Base-by-base conservation (phyloP, 2,329 filamentous ascomycete genomes). In the Thielaviopsis ethacetica region DNA sequence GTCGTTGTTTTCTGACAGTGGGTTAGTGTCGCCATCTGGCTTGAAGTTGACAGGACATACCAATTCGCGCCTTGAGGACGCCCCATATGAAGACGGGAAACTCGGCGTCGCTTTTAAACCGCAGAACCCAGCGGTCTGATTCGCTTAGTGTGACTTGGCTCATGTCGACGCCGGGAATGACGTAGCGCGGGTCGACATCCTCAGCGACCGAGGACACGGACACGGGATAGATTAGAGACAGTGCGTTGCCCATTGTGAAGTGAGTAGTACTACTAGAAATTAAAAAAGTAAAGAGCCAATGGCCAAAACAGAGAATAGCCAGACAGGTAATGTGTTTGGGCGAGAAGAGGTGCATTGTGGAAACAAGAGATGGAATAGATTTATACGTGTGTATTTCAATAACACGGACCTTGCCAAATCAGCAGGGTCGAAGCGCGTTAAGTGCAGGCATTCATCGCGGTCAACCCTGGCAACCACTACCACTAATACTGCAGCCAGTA, bases 1-100 rank as follows among this genome's bases (percentile, higher is more conserved):
- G 41, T 84, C 72, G 66, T 84, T 84, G 57, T 68, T 71, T 56
- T 70, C 74, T 81, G 62, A 1, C 27, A 53, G 24, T 6, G 2
- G 13, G 24, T 54, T 30, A 54, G 52, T 13, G 12, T 41, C 4
- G 15, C 13, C 13, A 10, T 17, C 13, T 41, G 17, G 41, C 9
- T 47, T 47, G 9, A n/a, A 24, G 26, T 5, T n/a, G 26, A 44
- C 26, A 30, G 38, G 17, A 22, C 60, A 30, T 56, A 61, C 60
- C 56, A 53, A 61, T 61, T 19, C 52, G 55, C 5, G 50, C 38
- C n/a, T 17, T 9, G 34, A 61, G 57, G 19, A 55, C 22, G 13
- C 56, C 54, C 60, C 60, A 61, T 5, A 34, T 56, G 10, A 61
- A 41, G 3, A 17, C 30, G 2, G 60, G 60, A 47, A 61, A 61